A percentile compares a stretch with the other conserved stretches of the same genome.
These are phyloP conservation scores for Borealophlyctis nickersoniae DNA, from an alignment of 192 early-diverging fungal species.

Conservation along the genomic window DNA sequence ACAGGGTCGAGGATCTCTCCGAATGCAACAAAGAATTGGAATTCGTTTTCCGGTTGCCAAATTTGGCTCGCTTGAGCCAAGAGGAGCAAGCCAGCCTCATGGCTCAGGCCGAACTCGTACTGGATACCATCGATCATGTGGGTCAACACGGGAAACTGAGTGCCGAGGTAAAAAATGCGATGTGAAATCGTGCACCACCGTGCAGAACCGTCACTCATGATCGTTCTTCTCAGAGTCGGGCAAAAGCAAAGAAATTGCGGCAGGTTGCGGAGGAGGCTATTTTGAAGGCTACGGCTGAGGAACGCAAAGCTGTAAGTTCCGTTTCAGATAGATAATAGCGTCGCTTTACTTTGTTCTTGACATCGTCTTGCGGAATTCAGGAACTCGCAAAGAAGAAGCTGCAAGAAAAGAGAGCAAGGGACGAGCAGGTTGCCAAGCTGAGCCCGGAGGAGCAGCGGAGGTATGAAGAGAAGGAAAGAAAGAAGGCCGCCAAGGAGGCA, in stretches of 20 bases:
- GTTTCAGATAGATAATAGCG: neutral
- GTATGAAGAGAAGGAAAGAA: conserved; percentile 77
- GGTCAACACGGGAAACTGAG: conserved; percentile 34
- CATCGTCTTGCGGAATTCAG: conserved; percentile 1
- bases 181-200: too few species aligned
- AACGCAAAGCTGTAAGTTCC: conserved; percentile 53
- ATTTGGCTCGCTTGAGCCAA: conserved; percentile 12
- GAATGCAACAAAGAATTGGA: conserved; percentile 35
- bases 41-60: conserved; percentile 34
- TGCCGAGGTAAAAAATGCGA: conserved; percentile 47
- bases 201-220: too few species aligned
- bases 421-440: conserved; percentile 64
- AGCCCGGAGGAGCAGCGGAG: conserved; percentile 78
- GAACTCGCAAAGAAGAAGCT: conserved; percentile 64
- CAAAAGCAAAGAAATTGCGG: conserved; percentile 65
- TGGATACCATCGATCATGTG: conserved; percentile 46
- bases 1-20: too few species aligned
- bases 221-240: conserved; percentile 32
- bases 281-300: conserved; percentile 60
- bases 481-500: conserved; percentile 67
- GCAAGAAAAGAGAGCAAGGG: conserved; percentile 64
- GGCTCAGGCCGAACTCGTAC: conserved; percentile 18
- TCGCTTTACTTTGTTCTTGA: neutral
- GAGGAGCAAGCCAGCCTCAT: conserved; percentile 1
- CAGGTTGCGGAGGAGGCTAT: conserved; percentile 60